Evolutionary conservation across 225 moss, liverwort and hornwort genomes (phyloP), one percentile per base, ranked within the genome.

Genomic region (Thuidium tamariscinum): DNA sequence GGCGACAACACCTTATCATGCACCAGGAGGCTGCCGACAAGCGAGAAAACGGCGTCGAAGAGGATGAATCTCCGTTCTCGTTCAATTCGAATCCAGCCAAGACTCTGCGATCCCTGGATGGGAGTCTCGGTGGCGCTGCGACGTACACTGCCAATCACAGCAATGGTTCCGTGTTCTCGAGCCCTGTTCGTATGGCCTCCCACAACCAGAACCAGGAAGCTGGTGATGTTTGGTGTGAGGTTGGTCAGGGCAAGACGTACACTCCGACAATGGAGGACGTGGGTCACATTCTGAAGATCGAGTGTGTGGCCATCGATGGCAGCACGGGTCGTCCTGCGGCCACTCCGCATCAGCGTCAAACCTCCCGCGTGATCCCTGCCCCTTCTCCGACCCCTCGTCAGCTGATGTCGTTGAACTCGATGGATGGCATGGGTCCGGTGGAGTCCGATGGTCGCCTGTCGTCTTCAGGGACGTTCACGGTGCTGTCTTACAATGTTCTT

Each of bases 351-450:
- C 94, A 96, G 87, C 93, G 95, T 29, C 95, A 97, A 32, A 98
- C 98, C 7, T 95, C 95, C 10, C 98, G 97, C 48, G 98, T 98
- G 82, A 98, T 98, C 39, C 97, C 98, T 10, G 96, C 97, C 56
- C 98, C 98, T 62, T 98, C 97, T 37, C 98, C 98, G 68, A 98
- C 95, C 48, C 98, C 98, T 34, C 95, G 98, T 73, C 97, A 95
- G 85, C 86, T 98, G 64, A 91, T 98, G 88, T 90, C 92, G 51
- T 92, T 95, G 66, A 96, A 90, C 76, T 89, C 94, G 23, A 88
- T 93, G 81, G 98, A 97, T 41, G 95, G 95, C 51, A 60, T 89
- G 82, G 90, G 88, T 23, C 73, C 89, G 29, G 88, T 93, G 91
- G 98, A 98, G 80, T 64, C 91, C 59, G 97, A 98, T 68, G 95